Percentiles rank a stretch among this genome's conserved stretches.
phyloP scores from a whole-genome alignment of 2,329 filamentous ascomycete genomes.

The Venturia pyrina region DNA sequence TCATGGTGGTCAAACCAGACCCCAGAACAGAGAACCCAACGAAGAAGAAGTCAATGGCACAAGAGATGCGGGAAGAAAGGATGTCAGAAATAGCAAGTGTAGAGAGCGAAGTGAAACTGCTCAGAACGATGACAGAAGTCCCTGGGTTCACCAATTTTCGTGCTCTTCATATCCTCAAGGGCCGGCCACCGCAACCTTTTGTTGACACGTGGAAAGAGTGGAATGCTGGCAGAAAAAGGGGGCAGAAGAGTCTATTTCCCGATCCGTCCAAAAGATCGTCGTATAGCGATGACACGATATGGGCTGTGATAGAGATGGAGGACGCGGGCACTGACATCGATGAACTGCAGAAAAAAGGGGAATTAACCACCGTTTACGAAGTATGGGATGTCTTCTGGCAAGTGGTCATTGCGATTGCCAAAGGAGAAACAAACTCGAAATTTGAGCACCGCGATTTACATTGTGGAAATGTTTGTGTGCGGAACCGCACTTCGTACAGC shows the following conservation, averaged over 20 bases:
- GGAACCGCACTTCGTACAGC: slow-evolving; percentile 2
- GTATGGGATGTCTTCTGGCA: slow-evolving; percentile 59
- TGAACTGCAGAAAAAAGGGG: slow-evolving; percentile 20
- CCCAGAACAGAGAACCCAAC: slow-evolving; percentile 15
- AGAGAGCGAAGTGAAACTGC: slow-evolving; percentile 38
- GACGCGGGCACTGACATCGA: slow-evolving; percentile 52
- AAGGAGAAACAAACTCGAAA: slow-evolving; percentile 48
- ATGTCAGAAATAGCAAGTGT: slow-evolving; percentile 37
- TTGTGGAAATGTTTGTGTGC: slow-evolving; percentile 55
- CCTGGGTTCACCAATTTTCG: slow-evolving; percentile 55
- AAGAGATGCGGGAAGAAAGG: slow-evolving; percentile 29
- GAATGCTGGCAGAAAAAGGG: slow-evolving; percentile 33
- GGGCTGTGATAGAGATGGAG: slow-evolving; percentile 57
- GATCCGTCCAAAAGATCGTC: slow-evolving; percentile 44
- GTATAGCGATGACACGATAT: slow-evolving; percentile 47
- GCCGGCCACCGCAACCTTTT: slow-evolving; percentile 43
- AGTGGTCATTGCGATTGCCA: slow-evolving; percentile 49
- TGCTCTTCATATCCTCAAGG: slow-evolving; percentile 47
- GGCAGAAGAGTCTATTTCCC: slow-evolving; percentile 42
- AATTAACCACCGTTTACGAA: slow-evolving; percentile 30
- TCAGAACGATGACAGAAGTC: slow-evolving; percentile 48
- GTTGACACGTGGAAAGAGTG: slow-evolving; percentile 34
- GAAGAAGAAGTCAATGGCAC: slow-evolving; percentile 28
- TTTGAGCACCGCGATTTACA: slow-evolving; percentile 59
- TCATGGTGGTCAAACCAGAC: slow-evolving; percentile 30